Percentiles rank a stretch among this genome's conserved stretches.
phyloP scores from a whole-genome alignment of 2,329 filamentous ascomycete species.

The Metarhizium brunneum region DNA sequence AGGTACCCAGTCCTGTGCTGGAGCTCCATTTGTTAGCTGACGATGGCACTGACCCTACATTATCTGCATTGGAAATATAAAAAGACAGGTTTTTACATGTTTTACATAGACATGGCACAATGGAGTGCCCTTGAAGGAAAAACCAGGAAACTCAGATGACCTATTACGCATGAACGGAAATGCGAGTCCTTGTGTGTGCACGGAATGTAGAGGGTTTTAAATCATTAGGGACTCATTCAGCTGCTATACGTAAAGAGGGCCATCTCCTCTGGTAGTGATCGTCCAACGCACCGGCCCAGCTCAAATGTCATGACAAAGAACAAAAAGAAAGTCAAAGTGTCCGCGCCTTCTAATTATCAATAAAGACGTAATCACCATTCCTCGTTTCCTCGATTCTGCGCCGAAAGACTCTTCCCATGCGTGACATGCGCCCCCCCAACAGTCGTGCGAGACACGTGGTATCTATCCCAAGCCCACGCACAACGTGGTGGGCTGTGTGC shows the following conservation, averaged over 20 bases:
- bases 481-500: slow-evolving; percentile 14
- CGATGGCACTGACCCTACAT: too few species aligned
- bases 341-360: slow-evolving; percentile 30
- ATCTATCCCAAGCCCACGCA: slow-evolving; percentile 21
- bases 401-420: slow-evolving; percentile 19
- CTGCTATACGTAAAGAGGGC: slow-evolving; percentile 25
- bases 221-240: slow-evolving; percentile 28
- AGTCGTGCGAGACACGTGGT: slow-evolving; percentile 24
- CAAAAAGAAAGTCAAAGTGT: slow-evolving; percentile 30
- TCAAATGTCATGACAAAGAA: slow-evolving; percentile 27
- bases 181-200: background rate
- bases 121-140: too few species aligned
- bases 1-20: too few species aligned
- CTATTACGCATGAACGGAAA: too few species aligned
- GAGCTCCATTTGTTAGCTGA: too few species aligned
- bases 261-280: slow-evolving; percentile 23
- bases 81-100: too few species aligned
- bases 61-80: too few species aligned
- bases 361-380: slow-evolving; percentile 24
- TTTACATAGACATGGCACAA: too few species aligned
- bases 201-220: background rate
- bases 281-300: slow-evolving; percentile 27
- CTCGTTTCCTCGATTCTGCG: slow-evolving; percentile 22
- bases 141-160: too few species aligned
- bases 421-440: slow-evolving; percentile 22